phyloP scores from a whole-genome alignment of 2,329 filamentous ascomycete species.

The Aspergillus fischeri region DNA sequence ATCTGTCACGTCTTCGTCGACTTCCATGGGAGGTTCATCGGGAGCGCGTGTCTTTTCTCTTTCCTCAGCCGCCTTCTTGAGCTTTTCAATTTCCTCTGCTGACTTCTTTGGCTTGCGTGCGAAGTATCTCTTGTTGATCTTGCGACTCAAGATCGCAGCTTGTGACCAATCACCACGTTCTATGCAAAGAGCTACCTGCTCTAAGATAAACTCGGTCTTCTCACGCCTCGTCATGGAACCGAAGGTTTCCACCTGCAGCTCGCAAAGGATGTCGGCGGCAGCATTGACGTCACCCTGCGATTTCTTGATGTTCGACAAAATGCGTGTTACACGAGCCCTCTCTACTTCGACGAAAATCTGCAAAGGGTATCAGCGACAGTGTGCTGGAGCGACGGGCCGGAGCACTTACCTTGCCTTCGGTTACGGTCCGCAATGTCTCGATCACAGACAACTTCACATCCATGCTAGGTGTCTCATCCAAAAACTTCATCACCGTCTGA shows the following conservation, averaged over 20 bases:
- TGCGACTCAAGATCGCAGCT: slow-evolving; percentile 85
- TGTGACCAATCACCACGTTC: slow-evolving; percentile 95
- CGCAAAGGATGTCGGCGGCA: slow-evolving; percentile 89
- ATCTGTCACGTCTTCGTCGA: slow-evolving; percentile 88
- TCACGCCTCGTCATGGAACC: slow-evolving; percentile 95
- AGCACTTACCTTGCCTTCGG: slow-evolving; percentile 76
- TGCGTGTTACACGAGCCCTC: slow-evolving; percentile 88
- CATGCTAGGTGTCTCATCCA: slow-evolving; percentile 77
- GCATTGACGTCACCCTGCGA: slow-evolving; percentile 85
- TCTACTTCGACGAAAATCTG: slow-evolving; percentile 98
- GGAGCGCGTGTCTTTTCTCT: slow-evolving; percentile 70
- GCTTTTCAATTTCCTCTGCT: slow-evolving; percentile 82
- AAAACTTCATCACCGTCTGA: slow-evolving; percentile 87
- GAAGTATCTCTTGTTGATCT: slow-evolving; percentile 95
- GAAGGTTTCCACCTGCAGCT: slow-evolving; percentile 97
- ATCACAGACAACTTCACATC: slow-evolving; percentile 92
- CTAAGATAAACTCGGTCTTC: slow-evolving; percentile 97
- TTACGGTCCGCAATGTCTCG: slow-evolving; percentile 91
- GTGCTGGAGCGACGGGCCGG: neutral
- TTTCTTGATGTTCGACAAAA: slow-evolving; percentile 97
- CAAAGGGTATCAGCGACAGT: slow-evolving; percentile 7
- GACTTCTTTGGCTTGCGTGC: slow-evolving; percentile 87
- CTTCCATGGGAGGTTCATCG: slow-evolving; percentile 70
- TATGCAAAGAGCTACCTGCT: slow-evolving; percentile 92
- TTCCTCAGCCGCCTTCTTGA: slow-evolving; percentile 78